Evolutionary conservation across 768 basidiomycete genomes (phyloP), one percentile per base, ranked within the genome.

Genomic region (Nidularia pulvinata): DNA sequence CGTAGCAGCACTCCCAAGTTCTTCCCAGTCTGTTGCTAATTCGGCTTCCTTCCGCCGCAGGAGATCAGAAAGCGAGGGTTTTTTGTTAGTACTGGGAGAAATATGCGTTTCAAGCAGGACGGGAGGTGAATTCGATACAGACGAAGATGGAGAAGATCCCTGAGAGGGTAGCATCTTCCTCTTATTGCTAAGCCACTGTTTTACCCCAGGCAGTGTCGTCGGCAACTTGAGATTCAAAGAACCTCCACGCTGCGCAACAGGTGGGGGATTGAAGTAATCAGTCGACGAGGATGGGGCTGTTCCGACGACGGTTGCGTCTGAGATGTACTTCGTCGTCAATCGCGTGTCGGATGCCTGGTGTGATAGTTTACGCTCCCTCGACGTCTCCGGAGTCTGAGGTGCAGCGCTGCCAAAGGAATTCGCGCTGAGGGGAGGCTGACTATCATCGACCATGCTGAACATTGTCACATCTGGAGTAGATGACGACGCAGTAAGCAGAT

Each of bases 121-220:
- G 44, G 69, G 64, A 46, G 63, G 58, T 46, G 61, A 56, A 16
- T 59, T 54, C 13, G 60, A 54, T 14, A 61, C 52, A 16, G 59
- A 54, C 7, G 65, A 53, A 19, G 63, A 54, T 25, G 66, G 57
- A 32, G 72, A 56, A 30, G 69, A 62, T 13, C 70, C 59, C 14
- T 73, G 64, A 2, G 74, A 71, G 5, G 73, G 69, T 6, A 79
- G 69, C 54, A 82, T 81, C 19, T 80, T 71, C 64, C 80, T 85
- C 66, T 83, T 84, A 46, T 84, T 78, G 58, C 75, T 87, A 44
- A 92, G 66, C 91, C 91, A 93, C 60, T 88, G 89, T 67, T 85
- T 87, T 25, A 92, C 91, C 22, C 85, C 90, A 50, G 89, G 86
- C 16, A 89, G 76, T 16, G 83, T 90, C 66, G 83, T 89, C 1